These are phyloP conservation scores for Mycena galopus DNA, from an alignment of 768 basidiomycete genomes.

Conservation along the genomic window DNA sequence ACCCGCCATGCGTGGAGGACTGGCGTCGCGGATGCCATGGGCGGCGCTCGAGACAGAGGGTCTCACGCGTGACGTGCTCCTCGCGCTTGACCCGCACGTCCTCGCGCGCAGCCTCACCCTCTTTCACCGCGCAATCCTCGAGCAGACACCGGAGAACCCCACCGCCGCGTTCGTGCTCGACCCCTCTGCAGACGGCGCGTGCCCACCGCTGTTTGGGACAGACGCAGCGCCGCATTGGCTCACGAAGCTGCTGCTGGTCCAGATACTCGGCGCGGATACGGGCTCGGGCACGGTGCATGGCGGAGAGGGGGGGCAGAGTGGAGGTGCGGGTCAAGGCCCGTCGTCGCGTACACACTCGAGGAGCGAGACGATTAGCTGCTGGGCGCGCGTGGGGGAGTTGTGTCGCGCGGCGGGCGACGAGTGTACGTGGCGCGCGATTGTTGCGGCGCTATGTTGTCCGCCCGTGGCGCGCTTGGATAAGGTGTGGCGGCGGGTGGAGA, in stretches of 20 bases:
- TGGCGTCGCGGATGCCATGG: constrained; percentile 56
- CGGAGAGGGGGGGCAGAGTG: neutral
- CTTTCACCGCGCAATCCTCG: constrained; percentile 69
- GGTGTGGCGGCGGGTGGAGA: constrained; percentile 83
- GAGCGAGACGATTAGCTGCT: constrained; percentile 78
- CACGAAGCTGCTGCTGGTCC: constrained; percentile 77
- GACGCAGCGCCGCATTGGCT: constrained; percentile 86
- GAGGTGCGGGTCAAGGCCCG: constrained; percentile 38
- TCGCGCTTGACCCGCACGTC: constrained; percentile 70
- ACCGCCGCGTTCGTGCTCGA: constrained; percentile 58
- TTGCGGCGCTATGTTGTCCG: constrained; percentile 76
- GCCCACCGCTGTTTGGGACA: constrained; percentile 69
- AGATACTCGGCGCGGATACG: constrained; percentile 75
- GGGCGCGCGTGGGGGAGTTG: constrained; percentile 81
- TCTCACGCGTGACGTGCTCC: constrained; percentile 74
- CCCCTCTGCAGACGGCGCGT: constrained; percentile 42
- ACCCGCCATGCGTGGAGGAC: constrained; percentile 24
- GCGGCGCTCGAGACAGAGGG: constrained; percentile 71
- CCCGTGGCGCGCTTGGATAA: constrained; percentile 84
- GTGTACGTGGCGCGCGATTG: constrained; percentile 83
- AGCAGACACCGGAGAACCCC: constrained; percentile 66
- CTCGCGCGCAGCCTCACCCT: constrained; percentile 73
- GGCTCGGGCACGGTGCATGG: constrained; percentile 44
- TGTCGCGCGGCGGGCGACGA: constrained; percentile 82
- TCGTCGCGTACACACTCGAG: constrained; percentile 74